These are phyloP conservation scores for Candida caryicola DNA, from an alignment of 805 yeast species.

Conservation along the genomic window DNA sequence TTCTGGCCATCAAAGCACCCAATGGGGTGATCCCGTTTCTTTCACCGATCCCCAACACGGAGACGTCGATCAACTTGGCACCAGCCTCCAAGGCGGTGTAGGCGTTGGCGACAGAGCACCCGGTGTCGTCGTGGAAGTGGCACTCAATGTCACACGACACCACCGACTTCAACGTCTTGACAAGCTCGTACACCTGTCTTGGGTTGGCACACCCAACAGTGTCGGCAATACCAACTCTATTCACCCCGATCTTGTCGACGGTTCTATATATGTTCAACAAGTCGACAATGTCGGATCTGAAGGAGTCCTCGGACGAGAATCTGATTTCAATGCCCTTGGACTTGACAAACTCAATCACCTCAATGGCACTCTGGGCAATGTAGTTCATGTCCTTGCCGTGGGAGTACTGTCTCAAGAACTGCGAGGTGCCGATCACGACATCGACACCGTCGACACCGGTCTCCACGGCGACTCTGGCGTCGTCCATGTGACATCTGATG, in stretches of 20 bases:
- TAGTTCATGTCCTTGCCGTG: slow-evolving; percentile 99
- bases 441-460: slow-evolving; percentile 99
- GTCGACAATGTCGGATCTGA: slow-evolving; percentile 95
- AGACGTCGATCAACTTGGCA: slow-evolving; percentile 89
- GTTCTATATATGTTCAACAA: slow-evolving; percentile 92
- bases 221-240: slow-evolving; percentile 98
- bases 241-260: slow-evolving; percentile 95
- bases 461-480: slow-evolving; percentile 93
- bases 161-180: slow-evolving; percentile 87
- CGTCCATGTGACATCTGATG: slow-evolving; percentile 98
- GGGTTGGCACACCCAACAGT: slow-evolving; percentile 99
- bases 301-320: slow-evolving; percentile 95
- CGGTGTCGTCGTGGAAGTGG: slow-evolving; percentile 98
- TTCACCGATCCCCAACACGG: slow-evolving; percentile 97
- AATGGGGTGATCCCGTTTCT: slow-evolving; percentile 97
- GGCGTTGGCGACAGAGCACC: slow-evolving; percentile 98
- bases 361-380: slow-evolving; percentile 92
- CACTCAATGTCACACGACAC: slow-evolving; percentile 97
- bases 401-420: slow-evolving; percentile 87
- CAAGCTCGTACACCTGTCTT: slow-evolving; percentile 95
- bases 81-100: slow-evolving; percentile 98
- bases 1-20: slow-evolving; percentile 98
- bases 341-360: slow-evolving; percentile 96
- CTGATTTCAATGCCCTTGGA: slow-evolving; percentile 95
- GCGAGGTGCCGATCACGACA: slow-evolving; percentile 96